A percentile compares a stretch with the other conserved stretches of the same genome.
These are phyloP conservation scores for Paralagenidium karlingii DNA, from an alignment of 352 stramenopile genomes.

Conservation along the genomic window DNA sequence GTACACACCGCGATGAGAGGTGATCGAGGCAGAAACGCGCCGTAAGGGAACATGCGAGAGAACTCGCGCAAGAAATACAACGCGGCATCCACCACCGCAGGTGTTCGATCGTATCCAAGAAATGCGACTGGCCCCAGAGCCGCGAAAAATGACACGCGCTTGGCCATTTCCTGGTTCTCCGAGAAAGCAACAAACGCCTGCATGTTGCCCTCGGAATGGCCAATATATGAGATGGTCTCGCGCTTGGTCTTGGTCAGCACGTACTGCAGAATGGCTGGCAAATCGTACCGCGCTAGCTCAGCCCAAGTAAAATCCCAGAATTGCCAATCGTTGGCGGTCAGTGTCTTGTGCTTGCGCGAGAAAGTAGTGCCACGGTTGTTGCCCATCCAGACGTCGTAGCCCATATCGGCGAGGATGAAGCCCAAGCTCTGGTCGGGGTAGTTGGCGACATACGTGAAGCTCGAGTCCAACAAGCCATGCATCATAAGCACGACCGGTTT, in stretches of 20 bases:
- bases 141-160: constrained; percentile 47
- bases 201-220: constrained; percentile 49
- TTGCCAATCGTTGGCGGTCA: constrained; percentile 16
- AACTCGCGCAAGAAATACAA: no score
- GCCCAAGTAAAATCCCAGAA: constrained; percentile 52
- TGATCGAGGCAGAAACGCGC: no score
- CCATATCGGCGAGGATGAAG: constrained; percentile 36
- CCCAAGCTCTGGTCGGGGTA: constrained; percentile 44
- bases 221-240: constrained; percentile 32
- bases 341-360: constrained; percentile 31
- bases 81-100: no score
- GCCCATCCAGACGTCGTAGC: constrained; percentile 49
- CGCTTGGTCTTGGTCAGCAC: constrained; percentile 20
- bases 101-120: constrained; percentile 17
- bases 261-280: constrained; percentile 47
- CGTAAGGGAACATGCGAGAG: constrained; percentile 31
- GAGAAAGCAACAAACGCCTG: constrained; percentile 51
- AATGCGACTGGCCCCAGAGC: constrained; percentile 37
- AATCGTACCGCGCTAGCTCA: constrained; percentile 33
- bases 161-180: constrained; percentile 32
- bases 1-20: no score
- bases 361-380: constrained; percentile 51
- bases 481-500: constrained; percentile 38
- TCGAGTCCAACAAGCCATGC: constrained; percentile 45
- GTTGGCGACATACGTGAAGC: constrained; percentile 47